Evolutionary conservation across 2,329 filamentous ascomycete species (phyloP).

Genomic region (Diaporthe ampelina): DNA sequence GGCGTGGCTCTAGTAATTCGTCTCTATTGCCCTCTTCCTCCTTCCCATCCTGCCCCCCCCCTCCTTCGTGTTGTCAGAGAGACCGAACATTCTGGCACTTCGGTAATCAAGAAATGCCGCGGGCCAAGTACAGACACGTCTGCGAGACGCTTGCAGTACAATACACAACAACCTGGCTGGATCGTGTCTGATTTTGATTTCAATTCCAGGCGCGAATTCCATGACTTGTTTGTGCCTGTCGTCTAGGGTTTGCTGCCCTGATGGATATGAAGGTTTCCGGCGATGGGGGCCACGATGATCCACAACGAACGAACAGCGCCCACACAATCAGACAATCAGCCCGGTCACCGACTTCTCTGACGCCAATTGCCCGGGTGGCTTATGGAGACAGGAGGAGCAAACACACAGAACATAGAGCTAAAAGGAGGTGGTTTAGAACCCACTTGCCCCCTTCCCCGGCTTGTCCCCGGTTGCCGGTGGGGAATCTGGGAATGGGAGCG

Average conservation of each 20-base stretch:
- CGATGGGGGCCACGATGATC: slow-evolving; percentile 23
- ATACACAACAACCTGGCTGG: background rate
- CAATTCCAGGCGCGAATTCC: background rate
- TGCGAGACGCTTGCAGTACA: background rate
- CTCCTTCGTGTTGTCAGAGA: background rate
- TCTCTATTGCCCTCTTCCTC: background rate
- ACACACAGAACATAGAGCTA: slow-evolving; percentile 1
- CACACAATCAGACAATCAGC: slow-evolving; percentile 24
- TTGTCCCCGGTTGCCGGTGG: slow-evolving; percentile 31
- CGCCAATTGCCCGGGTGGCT: slow-evolving; percentile 14
- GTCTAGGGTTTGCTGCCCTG: slow-evolving; percentile 30
- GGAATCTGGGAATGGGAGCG: background rate
- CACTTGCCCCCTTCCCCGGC: slow-evolving; percentile 34
- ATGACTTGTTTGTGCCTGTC: slow-evolving; percentile 15
- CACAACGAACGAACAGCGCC: slow-evolving; percentile 7
- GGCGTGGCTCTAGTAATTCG: slow-evolving; percentile 18
- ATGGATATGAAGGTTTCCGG: slow-evolving; percentile 30
- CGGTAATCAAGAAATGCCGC: slow-evolving; percentile 10
- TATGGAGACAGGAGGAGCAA: slow-evolving; percentile 29
- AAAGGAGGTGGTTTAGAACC: slow-evolving; percentile 4
- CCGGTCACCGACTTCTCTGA: slow-evolving; percentile 33
- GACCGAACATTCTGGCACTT: slow-evolving; percentile 32
- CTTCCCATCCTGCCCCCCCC: background rate
- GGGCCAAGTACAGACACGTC: background rate
- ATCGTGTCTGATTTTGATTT: no score